phyloP scores from a whole-genome alignment of 2,329 filamentous ascomycete species.

The Trichophyton benhamiae region DNA sequence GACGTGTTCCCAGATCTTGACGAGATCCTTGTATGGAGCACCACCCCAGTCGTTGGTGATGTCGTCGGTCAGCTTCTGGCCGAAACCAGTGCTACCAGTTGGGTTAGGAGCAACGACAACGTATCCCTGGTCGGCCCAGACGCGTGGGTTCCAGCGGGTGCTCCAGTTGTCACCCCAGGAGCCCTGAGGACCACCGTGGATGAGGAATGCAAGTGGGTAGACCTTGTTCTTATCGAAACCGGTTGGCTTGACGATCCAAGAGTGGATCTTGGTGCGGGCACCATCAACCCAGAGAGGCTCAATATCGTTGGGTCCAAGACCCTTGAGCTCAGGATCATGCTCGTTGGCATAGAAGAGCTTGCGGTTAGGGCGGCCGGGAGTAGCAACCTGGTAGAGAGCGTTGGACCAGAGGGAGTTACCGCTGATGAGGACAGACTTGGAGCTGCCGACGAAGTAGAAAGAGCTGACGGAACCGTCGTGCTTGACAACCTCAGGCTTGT shows the following conservation, averaged over 20 bases:
- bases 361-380: slow-evolving; percentile 19
- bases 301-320: slow-evolving; percentile 24
- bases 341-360: slow-evolving; percentile 28
- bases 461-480: slow-evolving; percentile 21
- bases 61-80: slow-evolving; percentile 61
- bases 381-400: slow-evolving; percentile 25
- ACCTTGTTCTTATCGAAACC: slow-evolving; percentile 57
- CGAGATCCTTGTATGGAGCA: slow-evolving; percentile 69
- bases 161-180: slow-evolving; percentile 66
- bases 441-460: slow-evolving; percentile 22
- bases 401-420: slow-evolving; percentile 26
- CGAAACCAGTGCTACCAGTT: slow-evolving; percentile 72
- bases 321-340: slow-evolving; percentile 28
- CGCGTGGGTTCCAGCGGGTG: slow-evolving; percentile 73
- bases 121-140: slow-evolving; percentile 81
- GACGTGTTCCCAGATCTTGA: slow-evolving; percentile 64
- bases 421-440: slow-evolving; percentile 23
- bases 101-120: slow-evolving; percentile 72
- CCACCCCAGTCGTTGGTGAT: slow-evolving; percentile 77
- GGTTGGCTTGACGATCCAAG: slow-evolving; percentile 33
- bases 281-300: slow-evolving; percentile 29
- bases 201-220: slow-evolving; percentile 66
- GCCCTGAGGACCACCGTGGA: slow-evolving; percentile 73
- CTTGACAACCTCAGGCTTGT: slow-evolving; percentile 27
- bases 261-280: slow-evolving; percentile 29